Conservation (phyloP, 2,329 filamentous ascomycete genomes). For the Claviceps sp. region DNA sequence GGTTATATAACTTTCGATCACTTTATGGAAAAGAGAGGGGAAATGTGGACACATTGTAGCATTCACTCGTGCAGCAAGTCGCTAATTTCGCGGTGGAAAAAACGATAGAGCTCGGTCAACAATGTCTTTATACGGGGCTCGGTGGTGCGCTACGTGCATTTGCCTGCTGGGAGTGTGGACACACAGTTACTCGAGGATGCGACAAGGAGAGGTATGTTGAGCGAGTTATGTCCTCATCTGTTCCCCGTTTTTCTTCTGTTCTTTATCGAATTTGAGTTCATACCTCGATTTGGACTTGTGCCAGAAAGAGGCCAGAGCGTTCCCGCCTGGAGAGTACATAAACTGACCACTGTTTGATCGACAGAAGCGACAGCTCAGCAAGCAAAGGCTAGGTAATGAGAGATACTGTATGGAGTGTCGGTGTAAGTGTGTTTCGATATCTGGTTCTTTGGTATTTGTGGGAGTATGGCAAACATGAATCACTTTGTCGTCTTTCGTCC, state of each 20-base stretch:
- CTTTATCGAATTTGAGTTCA: background rate
- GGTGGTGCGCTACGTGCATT: constrained; percentile 83
- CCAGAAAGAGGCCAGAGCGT: too few relatives aligned
- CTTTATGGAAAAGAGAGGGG: too few relatives aligned
- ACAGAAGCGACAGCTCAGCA: constrained; percentile 45
- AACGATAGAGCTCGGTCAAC: constrained; percentile 57
- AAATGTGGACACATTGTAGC: too few relatives aligned
- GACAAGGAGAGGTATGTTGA: constrained; percentile 59
- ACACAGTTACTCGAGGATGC: constrained; percentile 81
- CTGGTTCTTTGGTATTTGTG: too few relatives aligned
- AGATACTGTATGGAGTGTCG: background rate
- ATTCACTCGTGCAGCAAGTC: too few relatives aligned
- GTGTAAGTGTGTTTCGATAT: background rate
- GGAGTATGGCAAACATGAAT: too few relatives aligned
- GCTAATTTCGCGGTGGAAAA: background rate
- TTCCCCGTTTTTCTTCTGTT: background rate
- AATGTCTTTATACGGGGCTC: constrained; percentile 93
- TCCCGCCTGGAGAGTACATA: background rate
- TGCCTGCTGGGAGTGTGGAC: constrained; percentile 72
- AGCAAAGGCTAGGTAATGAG: constrained; percentile 36
- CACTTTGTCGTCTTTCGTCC: background rate
- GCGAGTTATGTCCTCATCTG: background rate
- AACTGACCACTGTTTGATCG: background rate
- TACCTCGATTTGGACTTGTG: too few relatives aligned
- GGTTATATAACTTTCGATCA: too few relatives aligned